Evolutionary conservation across 345 rosid species (phyloP).

Genomic region (Mallotus nudiflorus): DNA sequence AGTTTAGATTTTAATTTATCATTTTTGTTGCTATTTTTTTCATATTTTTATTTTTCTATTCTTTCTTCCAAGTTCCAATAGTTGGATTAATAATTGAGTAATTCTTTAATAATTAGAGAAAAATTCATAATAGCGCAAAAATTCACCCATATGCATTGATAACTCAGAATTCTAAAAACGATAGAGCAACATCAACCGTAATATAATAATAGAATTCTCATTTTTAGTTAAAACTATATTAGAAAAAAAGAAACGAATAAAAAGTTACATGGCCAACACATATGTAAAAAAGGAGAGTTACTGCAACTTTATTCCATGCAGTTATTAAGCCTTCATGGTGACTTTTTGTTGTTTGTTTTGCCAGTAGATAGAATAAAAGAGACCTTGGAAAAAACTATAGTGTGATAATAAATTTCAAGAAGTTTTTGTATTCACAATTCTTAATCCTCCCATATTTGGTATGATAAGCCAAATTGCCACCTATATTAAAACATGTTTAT

Average conservation of each 20-base stretch:
- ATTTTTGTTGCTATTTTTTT: no score
- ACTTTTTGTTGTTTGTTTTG: constrained; percentile 22
- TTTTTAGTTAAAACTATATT: no score
- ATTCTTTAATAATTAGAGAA: no score
- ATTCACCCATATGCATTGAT: no score
- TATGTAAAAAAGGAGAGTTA: constrained; percentile 31
- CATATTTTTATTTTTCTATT: no score
- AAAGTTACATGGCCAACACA: constrained; percentile 35
- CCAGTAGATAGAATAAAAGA: constrained; percentile 24
- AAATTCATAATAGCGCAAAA: no score
- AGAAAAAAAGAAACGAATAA: no score
- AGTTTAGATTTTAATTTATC: no score
- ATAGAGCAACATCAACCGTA: not conserved
- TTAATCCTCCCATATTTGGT: constrained; percentile 22
- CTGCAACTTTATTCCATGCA: constrained; percentile 27
- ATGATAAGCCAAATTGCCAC: constrained; percentile 26
- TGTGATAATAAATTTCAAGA: constrained; percentile 31
- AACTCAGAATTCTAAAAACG: no score
- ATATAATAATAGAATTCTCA: not conserved
- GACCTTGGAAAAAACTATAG: constrained; percentile 33
- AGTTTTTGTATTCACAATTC: constrained; percentile 21
- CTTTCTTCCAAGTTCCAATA: no score
- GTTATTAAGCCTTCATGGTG: constrained; percentile 21
- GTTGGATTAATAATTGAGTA: no score
- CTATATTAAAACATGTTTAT: constrained; percentile 21